Percentiles rank a stretch among this genome's conserved stretches.
These are phyloP conservation scores for Mycosphaerella sp. DNA, from an alignment of 2,329 filamentous ascomycete species.

Conservation along the genomic window DNA sequence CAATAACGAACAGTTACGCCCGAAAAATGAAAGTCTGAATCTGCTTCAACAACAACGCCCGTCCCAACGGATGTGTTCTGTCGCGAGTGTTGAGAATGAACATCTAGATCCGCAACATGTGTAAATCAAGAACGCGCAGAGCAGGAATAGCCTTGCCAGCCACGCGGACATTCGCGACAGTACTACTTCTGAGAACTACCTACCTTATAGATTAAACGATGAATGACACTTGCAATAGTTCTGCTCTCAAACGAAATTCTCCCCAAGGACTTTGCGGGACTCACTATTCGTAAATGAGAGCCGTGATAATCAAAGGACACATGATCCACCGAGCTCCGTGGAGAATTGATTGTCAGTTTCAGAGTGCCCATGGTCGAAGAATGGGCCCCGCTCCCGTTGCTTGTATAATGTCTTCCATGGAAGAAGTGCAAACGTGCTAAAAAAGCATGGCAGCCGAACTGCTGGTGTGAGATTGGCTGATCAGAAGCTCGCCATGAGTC, in stretches of 20 bases:
- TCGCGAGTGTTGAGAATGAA: too few relatives aligned
- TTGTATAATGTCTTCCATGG: background rate
- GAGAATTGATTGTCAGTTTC: background rate
- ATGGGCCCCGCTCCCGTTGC: background rate
- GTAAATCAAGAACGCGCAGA: too few relatives aligned
- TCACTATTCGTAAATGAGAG: too few relatives aligned
- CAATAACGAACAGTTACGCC: background rate
- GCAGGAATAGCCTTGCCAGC: too few relatives aligned
- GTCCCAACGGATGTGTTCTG: too few relatives aligned
- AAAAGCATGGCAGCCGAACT: conserved; percentile 7
- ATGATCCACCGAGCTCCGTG: background rate
- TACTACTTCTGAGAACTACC: too few relatives aligned
- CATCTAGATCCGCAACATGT: too few relatives aligned
- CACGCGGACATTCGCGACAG: too few relatives aligned
- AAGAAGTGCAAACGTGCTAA: background rate
- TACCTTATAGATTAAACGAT: too few relatives aligned
- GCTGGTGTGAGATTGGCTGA: background rate
- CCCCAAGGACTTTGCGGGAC: too few relatives aligned
- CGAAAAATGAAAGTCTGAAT: conserved; percentile 7
- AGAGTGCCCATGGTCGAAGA: background rate
- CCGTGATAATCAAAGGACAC: background rate
- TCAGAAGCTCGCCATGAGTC: background rate
- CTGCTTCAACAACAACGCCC: background rate
- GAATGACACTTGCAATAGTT: too few relatives aligned
- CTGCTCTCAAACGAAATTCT: too few relatives aligned